Base-by-base conservation (phyloP, 2,329 filamentous ascomycete genomes). In the Calonectria fujianensis region DNA sequence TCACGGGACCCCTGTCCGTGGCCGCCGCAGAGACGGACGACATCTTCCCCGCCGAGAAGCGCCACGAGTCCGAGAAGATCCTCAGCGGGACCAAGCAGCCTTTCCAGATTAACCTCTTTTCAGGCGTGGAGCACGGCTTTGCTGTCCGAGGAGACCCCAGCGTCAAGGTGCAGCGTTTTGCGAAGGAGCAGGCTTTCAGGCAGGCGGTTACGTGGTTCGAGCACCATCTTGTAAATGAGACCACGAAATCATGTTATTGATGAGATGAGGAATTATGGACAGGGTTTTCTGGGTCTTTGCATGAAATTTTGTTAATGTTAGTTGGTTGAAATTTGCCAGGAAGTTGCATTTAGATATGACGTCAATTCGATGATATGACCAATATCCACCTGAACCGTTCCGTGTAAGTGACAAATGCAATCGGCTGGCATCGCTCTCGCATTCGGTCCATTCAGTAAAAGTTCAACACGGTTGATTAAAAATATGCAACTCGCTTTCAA, bases 41-140 rank as follows among this genome's bases (percentile, higher is more conserved):
- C 18, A 93, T 94, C 83, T 94, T 94, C 87, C 89, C 93, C 2
- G 79, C 86, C 16, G 88, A 93, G 80, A 90, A 92, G 85, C 90
- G 93, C 72, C 89, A 93, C 87, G 86, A 90, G 82, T 91, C 90
- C 13, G 93, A 94, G 83, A 88, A 85, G n/a, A 92, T 92, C 73
- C 88, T 94, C 57, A 71, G 70, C 27, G 87, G 91, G 82, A 87
- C 86, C 4, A 89, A 88, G 37, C 85, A 88, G 65, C 90, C 91
- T 29, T 97, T 94, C 85, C 94, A 97, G 86, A 93, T 97, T 83
- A 94, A 90, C 83, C 87, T 97, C 11, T 97, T 91, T 88, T 92
- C 91, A 3, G 91, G 91, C 70, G 92, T 95, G 37, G 85, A 85
- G 70, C 95, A 97, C 84, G 95, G 95, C 0, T 98, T 97, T 80